Base-by-base conservation (phyloP, 2,329 filamentous ascomycete species). In the Incumbomyces lentus region DNA sequence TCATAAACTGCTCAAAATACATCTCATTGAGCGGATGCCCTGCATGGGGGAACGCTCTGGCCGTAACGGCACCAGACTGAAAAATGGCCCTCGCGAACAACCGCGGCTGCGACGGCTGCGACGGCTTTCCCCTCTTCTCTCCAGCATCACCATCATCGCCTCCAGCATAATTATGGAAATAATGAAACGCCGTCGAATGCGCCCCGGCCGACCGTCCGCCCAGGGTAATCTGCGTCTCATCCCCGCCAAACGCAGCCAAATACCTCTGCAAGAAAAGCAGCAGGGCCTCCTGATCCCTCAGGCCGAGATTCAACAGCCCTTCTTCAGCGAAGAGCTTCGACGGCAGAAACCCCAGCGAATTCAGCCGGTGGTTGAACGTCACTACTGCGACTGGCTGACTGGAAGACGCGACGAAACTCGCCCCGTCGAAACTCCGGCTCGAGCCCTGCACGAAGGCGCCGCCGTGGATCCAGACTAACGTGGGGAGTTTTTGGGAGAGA, bases 371-470 rank as follows among this genome's bases (percentile, higher is more conserved):
- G 42, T 70, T 67, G 41, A 70, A 62, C 17, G 62, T 62, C 1
- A 72, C 66, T 16, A 66, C 64, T 8, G 71, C 60, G 2, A 70
- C 59, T 0, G 68, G 67, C 32, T 0, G 68, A 68, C 19, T 67
- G 60, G 0, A 56, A 57, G 1, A 71, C 60, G 11, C 69, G 12
- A 82, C 73, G 63, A 84, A 77, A 31, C 74, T 75, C 0, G 70
- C 72, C 51, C 82, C 75, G 57, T 84, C 73, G 47, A 81, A 70
- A 64, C 74, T 55, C 32, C 14, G n/a, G 13, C 37, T 33, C n/a
- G 19, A 44, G n/a, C 54, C 54, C n/a, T 47, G 33, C 22, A 44
- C 46, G 46, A 53, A 54, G 12, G 36, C 36, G 34, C 35, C 47
- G 61, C 69, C 70, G 49, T 72, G 66, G 13, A 72, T 68, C 67